Evolutionary conservation across 2,329 filamentous ascomycete species (phyloP).

Genomic region (Scedosporium boydii): DNA sequence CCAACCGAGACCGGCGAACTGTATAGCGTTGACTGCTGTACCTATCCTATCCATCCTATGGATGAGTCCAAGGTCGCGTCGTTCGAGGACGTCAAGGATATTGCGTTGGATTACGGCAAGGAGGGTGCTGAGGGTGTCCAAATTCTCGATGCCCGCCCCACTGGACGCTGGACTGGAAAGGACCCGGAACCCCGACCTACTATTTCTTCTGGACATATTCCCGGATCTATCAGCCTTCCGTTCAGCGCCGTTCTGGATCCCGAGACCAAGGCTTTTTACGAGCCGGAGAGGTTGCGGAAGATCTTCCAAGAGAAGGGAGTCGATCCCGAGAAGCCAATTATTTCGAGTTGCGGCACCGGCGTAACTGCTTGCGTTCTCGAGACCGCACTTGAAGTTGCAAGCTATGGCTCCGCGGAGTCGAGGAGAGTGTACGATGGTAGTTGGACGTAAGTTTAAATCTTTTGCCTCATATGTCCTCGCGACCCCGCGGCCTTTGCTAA

Average conservation of each 20-base stretch:
- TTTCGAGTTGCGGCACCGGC: constrained; percentile 85
- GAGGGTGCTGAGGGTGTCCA: constrained; percentile 77
- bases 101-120: constrained; percentile 68
- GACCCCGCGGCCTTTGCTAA: constrained; percentile 14
- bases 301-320: constrained; percentile 75
- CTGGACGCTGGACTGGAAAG: constrained; percentile 70
- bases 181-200: constrained; percentile 82
- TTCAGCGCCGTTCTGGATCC: constrained; percentile 74
- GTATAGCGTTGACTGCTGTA: constrained; percentile 55
- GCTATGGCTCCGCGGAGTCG: constrained; percentile 56
- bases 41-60: constrained; percentile 58
- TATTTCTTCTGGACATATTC: constrained; percentile 84
- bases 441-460: constrained; percentile 72
- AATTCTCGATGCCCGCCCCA: constrained; percentile 76
- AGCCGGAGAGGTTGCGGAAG: constrained; percentile 60
- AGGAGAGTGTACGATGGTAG: constrained; percentile 88
- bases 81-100: constrained; percentile 74
- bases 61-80: constrained; percentile 58
- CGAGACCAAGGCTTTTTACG: constrained; percentile 69
- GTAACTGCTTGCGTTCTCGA: constrained; percentile 91
- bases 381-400: constrained; percentile 71
- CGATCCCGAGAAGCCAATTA: constrained; percentile 69
- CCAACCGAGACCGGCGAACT: constrained; percentile 74
- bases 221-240: constrained; percentile 74
- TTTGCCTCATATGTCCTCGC: not conserved